Evolutionary conservation across 176 grass and related monocot genomes (phyloP).

Genomic region (Carex scoparia): DNA sequence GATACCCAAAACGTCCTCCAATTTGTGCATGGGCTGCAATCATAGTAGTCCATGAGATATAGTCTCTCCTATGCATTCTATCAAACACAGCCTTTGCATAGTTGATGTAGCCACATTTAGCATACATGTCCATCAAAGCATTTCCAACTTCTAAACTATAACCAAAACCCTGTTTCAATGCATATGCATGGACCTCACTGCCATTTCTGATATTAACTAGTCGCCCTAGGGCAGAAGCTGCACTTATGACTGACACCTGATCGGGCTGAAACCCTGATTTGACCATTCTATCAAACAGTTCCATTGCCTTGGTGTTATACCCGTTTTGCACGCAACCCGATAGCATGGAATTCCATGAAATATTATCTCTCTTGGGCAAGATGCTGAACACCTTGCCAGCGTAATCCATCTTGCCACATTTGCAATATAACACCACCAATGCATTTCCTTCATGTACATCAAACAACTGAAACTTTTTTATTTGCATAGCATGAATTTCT

Average conservation of each 20-base stretch:
- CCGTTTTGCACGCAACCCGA: conserved; percentile 76
- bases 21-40: conserved; percentile 57
- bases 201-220: conserved; percentile 45
- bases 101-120: conserved; percentile 40
- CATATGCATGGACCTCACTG: conserved; percentile 77
- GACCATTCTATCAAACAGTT: conserved; percentile 51
- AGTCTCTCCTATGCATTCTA: conserved; percentile 48
- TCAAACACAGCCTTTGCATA: conserved; percentile 47
- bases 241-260: conserved; percentile 59
- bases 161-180: conserved; percentile 57
- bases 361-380: conserved; percentile 57
- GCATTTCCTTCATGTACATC: conserved; percentile 58
- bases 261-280: conserved; percentile 46
- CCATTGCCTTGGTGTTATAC: conserved; percentile 40
- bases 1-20: conserved; percentile 21
- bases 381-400: conserved; percentile 47
- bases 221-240: conserved; percentile 60
- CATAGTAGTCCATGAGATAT: conserved; percentile 78
- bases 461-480: conserved; percentile 37
- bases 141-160: conserved; percentile 65
- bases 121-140: conserved; percentile 90
- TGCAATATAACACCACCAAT: conserved; percentile 71
- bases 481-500: conserved; percentile 61
- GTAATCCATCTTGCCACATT: conserved; percentile 39
- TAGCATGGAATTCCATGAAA: conserved; percentile 92